These are phyloP conservation scores for Colletotrichum sp. DNA, from an alignment of 2,329 filamentous ascomycete species.

Conservation along the genomic window DNA sequence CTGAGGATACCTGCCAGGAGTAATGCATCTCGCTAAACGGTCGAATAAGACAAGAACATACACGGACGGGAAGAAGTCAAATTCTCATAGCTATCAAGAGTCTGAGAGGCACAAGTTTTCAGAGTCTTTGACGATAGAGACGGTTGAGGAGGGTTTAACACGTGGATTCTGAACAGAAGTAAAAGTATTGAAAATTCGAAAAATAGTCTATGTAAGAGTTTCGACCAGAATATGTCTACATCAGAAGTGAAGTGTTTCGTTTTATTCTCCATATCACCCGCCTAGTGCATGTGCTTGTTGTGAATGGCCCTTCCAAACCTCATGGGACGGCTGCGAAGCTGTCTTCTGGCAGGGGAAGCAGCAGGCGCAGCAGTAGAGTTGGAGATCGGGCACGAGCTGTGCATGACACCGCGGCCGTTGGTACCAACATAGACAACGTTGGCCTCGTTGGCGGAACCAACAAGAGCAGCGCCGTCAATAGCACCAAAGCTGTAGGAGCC, in stretches of 20 bases:
- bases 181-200: neutral
- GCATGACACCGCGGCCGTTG: constrained; percentile 53
- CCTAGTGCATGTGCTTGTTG: neutral
- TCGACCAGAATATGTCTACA: neutral
- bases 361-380: neutral
- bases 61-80: too few species aligned
- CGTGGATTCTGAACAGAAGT: neutral
- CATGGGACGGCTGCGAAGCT: neutral
- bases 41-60: too few species aligned
- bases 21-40: too few species aligned
- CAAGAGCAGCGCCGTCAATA: constrained; percentile 42
- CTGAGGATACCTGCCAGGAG: too few species aligned
- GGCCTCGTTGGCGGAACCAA: constrained; percentile 49
- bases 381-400: constrained; percentile 11
- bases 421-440: constrained; percentile 55
- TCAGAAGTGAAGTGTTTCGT: neutral
- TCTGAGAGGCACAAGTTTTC: too few species aligned
- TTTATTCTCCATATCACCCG: neutral
- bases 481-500: constrained; percentile 50
- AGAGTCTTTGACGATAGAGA: neutral
- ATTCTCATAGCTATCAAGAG: too few species aligned
- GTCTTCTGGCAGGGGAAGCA: neutral
- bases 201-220: neutral
- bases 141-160: rapidly evolving
- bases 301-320: neutral